Evolutionary conservation across 768 basidiomycete genomes (phyloP), one percentile per base, ranked within the genome.

Genomic region (Cantharellus cinnabarinus): DNA sequence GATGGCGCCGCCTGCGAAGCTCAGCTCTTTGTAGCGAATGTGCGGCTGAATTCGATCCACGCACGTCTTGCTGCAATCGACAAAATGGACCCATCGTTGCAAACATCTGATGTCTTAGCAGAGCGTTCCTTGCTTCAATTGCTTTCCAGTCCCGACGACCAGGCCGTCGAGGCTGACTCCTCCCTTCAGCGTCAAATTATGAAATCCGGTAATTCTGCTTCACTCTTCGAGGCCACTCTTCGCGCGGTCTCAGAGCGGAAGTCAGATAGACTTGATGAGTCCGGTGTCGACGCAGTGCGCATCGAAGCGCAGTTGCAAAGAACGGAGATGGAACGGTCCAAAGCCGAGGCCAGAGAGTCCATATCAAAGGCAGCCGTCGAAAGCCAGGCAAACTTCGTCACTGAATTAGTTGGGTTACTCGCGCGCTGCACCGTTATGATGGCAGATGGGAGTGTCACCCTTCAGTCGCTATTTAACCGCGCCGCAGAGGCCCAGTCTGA

Each of bases 201-300:
- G 65, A 79, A 82, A 3, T 82, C 86, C 2, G 75, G 76, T 60
- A 90, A 89, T 67, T 80, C 85, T 3, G 75, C 72, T 62, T 79
- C 82, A 40, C 84, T 90, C 76, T 88, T 90, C 66, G 85, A 88
- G 53, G 88, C 85, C 14, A 86, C 84, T 42, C 77, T 90, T 66
- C 79, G 84, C n/a, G 86, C 86, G 14, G 81, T 82, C 55, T 79
- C 82, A 41, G 85, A 91, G 66, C 75, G 89, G 58, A 80, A 77
- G 61, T 85, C 82, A 3, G 85, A 88, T 62, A 81, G 80, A 63
- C 70, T 89, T 41, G 89, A 89, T 66, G 83, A 88, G 37, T 65
- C 77, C 42, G 77, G 75, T 64, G 67, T 80, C 35, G 82, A 86
- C 61, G 83, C 78, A 62, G 71, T 91, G 65, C 83, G 80, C 65